Base-by-base conservation (phyloP, 1,284 basidiomycete genomes). In the Microbotryomycetes sp. region DNA sequence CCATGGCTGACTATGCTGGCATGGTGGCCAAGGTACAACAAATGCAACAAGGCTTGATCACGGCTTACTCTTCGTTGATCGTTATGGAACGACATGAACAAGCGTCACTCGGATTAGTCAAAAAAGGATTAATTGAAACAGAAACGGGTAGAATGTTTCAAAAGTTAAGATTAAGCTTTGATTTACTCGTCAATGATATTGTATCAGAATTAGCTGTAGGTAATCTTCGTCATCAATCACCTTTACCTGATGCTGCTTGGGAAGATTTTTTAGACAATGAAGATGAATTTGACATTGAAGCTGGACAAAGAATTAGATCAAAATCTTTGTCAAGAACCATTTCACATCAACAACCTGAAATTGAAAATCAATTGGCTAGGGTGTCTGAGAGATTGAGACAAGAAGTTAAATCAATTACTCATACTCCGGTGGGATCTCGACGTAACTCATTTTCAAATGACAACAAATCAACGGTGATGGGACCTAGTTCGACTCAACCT, bases 21-120 rank as follows among this genome's bases (percentile, higher is more conserved):
- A 72, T 76, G 58, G 68, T 76, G 12, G 58, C 57, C 9, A 60
- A 69, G 22, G 72, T 71, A 1, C 68, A 72, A 7, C 60, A 62
- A 4, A 70, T 77, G 54, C 75, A 77, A 60, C 68, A 71, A 67
- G 71, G 71, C 6, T 57, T 76, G 6, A 74, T 76, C 42, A 73
- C 76, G 1, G 70, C 71, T 1, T 71, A 76, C 55, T 71, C 70
- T 7, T 72, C 70, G 22, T 64, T 76, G 9, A 55, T 67, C 9
- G 50, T 62, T 4, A 62, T 66, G 46, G 59, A 66, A 45, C 6
- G 28, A 23, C 55, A 52, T 32, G 65, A 64, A 25, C 54, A 57
- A 26, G 36, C 58, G 28, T 49, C 59, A 7, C 32, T 63, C 49
- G 48, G 58, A 36, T 26, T 54, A 47, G 47, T 60, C 50, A 53